A percentile compares a stretch with the other conserved stretches of the same genome.
phyloP scores from a whole-genome alignment of 768 basidiomycete species.

The Amanita brunnescens region DNA sequence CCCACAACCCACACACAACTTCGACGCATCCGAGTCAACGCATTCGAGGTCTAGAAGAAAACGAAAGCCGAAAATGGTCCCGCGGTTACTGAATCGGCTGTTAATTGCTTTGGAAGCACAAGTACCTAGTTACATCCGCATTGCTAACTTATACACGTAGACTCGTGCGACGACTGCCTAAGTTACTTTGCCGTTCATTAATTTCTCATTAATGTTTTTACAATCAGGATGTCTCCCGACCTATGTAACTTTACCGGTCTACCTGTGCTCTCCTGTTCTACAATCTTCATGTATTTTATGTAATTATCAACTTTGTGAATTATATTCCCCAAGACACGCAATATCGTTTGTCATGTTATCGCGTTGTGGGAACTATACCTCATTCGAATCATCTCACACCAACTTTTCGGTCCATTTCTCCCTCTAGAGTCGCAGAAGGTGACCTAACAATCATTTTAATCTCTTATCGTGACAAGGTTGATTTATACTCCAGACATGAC shows the following conservation, averaged over 20 bases:
- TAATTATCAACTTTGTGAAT: conserved; percentile 7
- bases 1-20: conserved; percentile 20
- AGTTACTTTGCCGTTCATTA: conserved; percentile 24
- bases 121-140: conserved; percentile 32
- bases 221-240: conserved; percentile 6
- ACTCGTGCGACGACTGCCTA: conserved; percentile 22
- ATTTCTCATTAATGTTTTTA: conserved; percentile 27
- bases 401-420: neutral
- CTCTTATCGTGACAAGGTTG: neutral
- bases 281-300: conserved; percentile 14
- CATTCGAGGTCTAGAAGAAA: conserved; percentile 29
- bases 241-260: conserved; percentile 6
- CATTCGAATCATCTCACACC: conserved; percentile 3
- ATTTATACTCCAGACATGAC: neutral
- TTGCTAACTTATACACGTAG: conserved; percentile 28
- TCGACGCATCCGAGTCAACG: conserved; percentile 43
- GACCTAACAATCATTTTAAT: conserved; percentile 1
- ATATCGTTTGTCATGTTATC: neutral
- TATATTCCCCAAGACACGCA: neutral
- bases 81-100: conserved; percentile 35
- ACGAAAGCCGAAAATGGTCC: conserved; percentile 42
- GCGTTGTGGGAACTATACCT: neutral
- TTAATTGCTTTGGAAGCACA: conserved; percentile 17
- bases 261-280: conserved; percentile 13
- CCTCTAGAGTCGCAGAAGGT: neutral